Evolutionary conservation across 257 asterid genomes (phyloP).

Genomic region (Avicennia marina): DNA sequence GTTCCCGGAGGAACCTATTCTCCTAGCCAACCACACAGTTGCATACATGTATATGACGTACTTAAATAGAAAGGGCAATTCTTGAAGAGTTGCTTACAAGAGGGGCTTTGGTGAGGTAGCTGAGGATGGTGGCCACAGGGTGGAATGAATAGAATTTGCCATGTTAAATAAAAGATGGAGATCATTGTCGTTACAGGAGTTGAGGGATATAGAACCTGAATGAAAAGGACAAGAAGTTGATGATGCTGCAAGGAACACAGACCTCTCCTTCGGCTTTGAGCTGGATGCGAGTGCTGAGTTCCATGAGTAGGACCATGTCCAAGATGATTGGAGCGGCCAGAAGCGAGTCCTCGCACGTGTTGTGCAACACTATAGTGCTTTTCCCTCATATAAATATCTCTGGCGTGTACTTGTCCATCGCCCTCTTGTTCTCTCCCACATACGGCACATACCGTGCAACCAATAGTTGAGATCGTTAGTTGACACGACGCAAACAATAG

Average conservation of each 20-base stretch:
- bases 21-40: no score
- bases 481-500: no score
- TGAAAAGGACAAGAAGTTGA: conserved; percentile 18
- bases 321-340: conserved; percentile 93
- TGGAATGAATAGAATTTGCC: conserved; percentile 93
- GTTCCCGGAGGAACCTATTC: conserved; percentile 98
- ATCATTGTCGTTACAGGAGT: no score
- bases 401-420: conserved; percentile 97
- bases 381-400: conserved; percentile 97
- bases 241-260: conserved; percentile 23
- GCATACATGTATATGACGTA: no score
- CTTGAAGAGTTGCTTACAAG: conserved; percentile 56
- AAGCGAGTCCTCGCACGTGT: conserved; percentile 97
- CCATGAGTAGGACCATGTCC: conserved; percentile 95
- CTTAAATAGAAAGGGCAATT: no score
- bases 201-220: no score
- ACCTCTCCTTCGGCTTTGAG: conserved; percentile 85
- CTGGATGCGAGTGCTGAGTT: conserved; percentile 90
- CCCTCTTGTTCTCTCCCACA: conserved; percentile 96
- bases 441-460: conserved; percentile 72
- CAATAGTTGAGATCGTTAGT: no score
- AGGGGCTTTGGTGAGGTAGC: conserved; percentile 97
- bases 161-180: conserved; percentile 55
- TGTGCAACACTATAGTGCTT: conserved; percentile 91
- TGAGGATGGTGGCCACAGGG: conserved; percentile 90